Conservation (phyloP, 129 eudicot species). For the Logfia minima region DNA sequence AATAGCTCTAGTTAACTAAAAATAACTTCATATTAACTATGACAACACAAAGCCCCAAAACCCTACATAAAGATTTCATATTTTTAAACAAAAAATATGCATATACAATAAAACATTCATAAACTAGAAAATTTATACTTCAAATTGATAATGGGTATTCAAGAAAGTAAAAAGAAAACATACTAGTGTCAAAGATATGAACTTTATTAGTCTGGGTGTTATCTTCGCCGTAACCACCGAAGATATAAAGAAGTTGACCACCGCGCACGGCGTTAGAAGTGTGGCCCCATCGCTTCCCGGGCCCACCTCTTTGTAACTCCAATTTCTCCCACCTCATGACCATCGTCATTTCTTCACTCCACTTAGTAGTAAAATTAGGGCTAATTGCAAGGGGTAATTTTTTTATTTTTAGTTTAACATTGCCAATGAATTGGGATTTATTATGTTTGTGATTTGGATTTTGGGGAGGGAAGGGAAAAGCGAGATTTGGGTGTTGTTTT, state of each 20-base stretch:
- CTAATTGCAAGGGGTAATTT: conserved; percentile 4
- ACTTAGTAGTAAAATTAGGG: conserved; percentile 28
- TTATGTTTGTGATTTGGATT: neutral
- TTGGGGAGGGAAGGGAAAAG: neutral
- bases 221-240: conserved; percentile 91
- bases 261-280: conserved; percentile 91
- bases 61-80: conserved; percentile 17
- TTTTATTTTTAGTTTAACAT: neutral
- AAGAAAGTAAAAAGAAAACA: conserved; percentile 12
- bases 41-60: conserved; percentile 1
- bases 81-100: neutral
- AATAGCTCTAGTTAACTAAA: neutral
- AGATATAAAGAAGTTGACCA: conserved; percentile 81
- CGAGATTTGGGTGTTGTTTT: neutral
- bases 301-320: conserved; percentile 51
- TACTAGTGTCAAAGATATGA: conserved; percentile 83
- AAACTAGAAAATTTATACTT: neutral
- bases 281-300: conserved; percentile 98
- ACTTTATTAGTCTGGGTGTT: conserved; percentile 83
- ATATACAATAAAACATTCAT: conserved; percentile 11
- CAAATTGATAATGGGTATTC: conserved; percentile 19
- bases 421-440: neutral
- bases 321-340: conserved; percentile 87
- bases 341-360: conserved; percentile 9
- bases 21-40: neutral